Base-by-base conservation (phyloP, 1,284 basidiomycete genomes). In the Sanghuangporus baumii region DNA sequence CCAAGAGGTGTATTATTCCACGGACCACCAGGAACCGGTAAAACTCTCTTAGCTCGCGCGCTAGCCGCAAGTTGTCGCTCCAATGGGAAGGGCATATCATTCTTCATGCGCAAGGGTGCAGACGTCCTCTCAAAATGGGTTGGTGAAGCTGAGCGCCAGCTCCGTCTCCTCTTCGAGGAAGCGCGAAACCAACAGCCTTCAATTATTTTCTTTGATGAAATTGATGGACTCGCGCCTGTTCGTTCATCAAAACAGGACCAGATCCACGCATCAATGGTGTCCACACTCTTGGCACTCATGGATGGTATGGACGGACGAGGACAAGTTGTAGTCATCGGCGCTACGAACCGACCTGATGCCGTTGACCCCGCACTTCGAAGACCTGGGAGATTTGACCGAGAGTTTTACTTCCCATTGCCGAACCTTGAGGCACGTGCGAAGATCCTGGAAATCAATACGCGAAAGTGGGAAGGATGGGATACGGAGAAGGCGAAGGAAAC, bases 101-200 rank as follows among this genome's bases (percentile, higher is more conserved):
- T 99, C 80, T 99, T 98, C 81, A 99, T 99, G 97, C 91, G 97
- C 57, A 99, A 99, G 76, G 97, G 97, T 46, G 97, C 97, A 23
- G 97, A 99, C 74, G 95, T 93, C 68, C 81, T 99, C 31, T 97
- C 94, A 6, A 99, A 99, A 77, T 99, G 97, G 97, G 96, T 99
- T 11, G 97, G 97, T 63, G 97, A 99, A 76, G 97, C 97, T 1
- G 97, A 99, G 72, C 87, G 97, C 3, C 97, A 99, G 74, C 82
- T 99, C 6, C 87, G 97, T 1, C 82, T 99, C 59, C 81, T 99
- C 8, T 99, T 99, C 73, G 96, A 99, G 68, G 97, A 99, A 77
- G 97, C 97, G 1, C 85, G 89, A 51, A 89, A 89, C 61, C 90
- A 87, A 59, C 96, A 99, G 71, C 97, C 97, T 0, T 93, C 89